Percentiles rank a stretch among this genome's conserved stretches.
Evolutionary conservation across 495 filamentous ascomycete species (phyloP).

Genomic region (Neurospora cerealis): DNA sequence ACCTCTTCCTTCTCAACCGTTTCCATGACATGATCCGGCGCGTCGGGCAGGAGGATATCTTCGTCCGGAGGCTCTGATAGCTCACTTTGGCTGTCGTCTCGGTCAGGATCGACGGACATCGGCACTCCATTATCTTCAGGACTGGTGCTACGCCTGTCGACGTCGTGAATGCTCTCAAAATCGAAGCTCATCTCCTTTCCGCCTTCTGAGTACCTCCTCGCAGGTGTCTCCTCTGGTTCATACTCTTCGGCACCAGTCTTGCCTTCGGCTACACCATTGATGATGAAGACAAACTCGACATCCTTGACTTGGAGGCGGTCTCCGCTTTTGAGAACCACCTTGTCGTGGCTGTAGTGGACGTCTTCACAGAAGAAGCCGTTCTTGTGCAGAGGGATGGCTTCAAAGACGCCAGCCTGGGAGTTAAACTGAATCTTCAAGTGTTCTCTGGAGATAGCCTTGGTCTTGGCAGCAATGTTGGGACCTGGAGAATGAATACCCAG

Average conservation of each 20-base stretch:
- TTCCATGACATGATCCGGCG: constrained; percentile 24
- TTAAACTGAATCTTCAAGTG: constrained; percentile 82
- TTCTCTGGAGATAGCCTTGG: constrained; percentile 70
- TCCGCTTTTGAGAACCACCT: constrained; percentile 59
- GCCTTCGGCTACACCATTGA: constrained; percentile 61
- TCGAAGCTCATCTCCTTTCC: constrained; percentile 55
- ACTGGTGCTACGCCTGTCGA: constrained; percentile 42
- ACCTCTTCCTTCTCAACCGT: constrained; percentile 23
- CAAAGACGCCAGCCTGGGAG: constrained; percentile 59
- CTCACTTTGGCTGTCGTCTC: constrained; percentile 18
- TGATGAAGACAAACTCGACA: constrained; percentile 60
- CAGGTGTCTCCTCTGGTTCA: constrained; percentile 24
- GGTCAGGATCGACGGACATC: neutral
- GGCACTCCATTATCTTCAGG: constrained; percentile 29
- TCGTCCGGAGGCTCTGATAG: constrained; percentile 20
- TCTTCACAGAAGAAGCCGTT: constrained; percentile 84
- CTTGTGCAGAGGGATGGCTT: constrained; percentile 69
- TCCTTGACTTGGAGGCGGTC: constrained; percentile 71
- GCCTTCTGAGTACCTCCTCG: constrained; percentile 37
- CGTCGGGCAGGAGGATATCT: constrained; percentile 21
- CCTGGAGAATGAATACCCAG: constrained; percentile 73
- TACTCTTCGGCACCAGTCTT: constrained; percentile 55
- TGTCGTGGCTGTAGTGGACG: constrained; percentile 51
- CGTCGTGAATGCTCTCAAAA: constrained; percentile 50
- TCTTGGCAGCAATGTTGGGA: constrained; percentile 45